phyloP scores from a whole-genome alignment of 1,284 basidiomycete genomes.

The Serendipita sp. region DNA sequence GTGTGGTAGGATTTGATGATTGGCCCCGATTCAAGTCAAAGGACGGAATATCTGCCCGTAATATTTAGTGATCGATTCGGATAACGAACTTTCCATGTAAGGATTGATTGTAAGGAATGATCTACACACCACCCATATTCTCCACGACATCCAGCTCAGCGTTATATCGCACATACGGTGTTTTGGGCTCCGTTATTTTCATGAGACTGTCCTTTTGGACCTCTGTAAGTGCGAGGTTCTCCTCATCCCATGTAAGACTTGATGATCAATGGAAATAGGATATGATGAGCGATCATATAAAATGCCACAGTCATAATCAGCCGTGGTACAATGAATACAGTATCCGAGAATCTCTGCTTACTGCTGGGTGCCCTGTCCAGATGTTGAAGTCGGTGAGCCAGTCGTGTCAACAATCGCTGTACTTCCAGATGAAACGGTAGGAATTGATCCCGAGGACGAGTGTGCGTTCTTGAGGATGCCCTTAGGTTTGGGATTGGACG shows the following conservation, averaged over 20 bases:
- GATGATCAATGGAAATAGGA: background rate
- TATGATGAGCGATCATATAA: background rate
- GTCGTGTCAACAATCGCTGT: conserved; percentile 26
- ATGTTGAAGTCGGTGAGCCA: background rate
- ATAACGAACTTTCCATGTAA: background rate
- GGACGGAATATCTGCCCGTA: conserved; percentile 36
- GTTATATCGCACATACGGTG: conserved; percentile 86
- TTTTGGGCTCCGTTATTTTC: conserved; percentile 96
- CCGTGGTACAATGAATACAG: background rate
- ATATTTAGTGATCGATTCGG: background rate
- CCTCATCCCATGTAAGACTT: conserved; percentile 82
- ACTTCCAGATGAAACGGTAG: conserved; percentile 18
- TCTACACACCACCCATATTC: conserved; percentile 40
- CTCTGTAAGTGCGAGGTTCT: conserved; percentile 79
- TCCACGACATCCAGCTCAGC: conserved; percentile 71
- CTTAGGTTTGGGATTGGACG: conserved; percentile 56
- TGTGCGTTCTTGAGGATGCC: conserved; percentile 73
- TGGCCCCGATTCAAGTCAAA: conserved; percentile 19
- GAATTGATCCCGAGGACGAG: background rate
- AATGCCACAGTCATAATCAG: background rate
- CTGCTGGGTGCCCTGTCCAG: background rate
- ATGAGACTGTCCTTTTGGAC: conserved; percentile 85
- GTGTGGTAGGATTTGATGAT: background rate
- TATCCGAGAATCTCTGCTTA: background rate
- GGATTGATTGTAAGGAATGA: conserved; percentile 7